These are phyloP conservation scores for Fonsecaea nubica DNA, from an alignment of 2,329 filamentous ascomycete genomes.

Conservation along the genomic window DNA sequence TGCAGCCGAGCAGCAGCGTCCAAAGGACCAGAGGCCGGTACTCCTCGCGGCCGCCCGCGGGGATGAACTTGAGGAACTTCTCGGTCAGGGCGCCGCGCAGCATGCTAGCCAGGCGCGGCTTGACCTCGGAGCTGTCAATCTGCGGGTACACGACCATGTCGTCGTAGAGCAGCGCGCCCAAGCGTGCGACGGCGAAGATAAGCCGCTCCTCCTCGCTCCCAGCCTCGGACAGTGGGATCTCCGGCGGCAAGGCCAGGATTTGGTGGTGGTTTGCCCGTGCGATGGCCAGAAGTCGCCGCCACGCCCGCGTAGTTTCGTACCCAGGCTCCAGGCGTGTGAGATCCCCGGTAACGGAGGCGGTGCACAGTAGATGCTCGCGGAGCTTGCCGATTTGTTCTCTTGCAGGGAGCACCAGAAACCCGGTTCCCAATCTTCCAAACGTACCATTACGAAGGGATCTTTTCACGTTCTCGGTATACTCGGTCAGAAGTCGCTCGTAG, in stretches of 20 bases:
- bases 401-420: not conserved
- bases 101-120: not conserved
- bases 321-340: not conserved
- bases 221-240: not conserved
- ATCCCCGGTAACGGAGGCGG: conserved; percentile 8
- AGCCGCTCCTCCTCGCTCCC: conserved; percentile 4
- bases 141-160: conserved; percentile 17
- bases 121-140: conserved; percentile 10
- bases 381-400: not conserved
- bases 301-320: not conserved
- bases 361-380: conserved; percentile 5
- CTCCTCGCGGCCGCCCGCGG: not conserved
- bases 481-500: not conserved
- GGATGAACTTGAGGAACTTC: not conserved
- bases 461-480: not conserved
- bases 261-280: conserved; percentile 13
- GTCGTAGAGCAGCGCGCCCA: conserved; percentile 10
- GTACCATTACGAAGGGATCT: not conserved
- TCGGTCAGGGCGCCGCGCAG: not conserved
- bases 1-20: conserved; percentile 13
- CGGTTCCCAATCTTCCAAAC: not conserved
- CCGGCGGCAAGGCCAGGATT: conserved; percentile 1
- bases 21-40: conserved; percentile 6
- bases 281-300: not conserved
- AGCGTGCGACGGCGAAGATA: conserved; percentile 1